Percentiles rank a stretch among this genome's conserved stretches.
phyloP scores from a whole-genome alignment of 768 basidiomycete genomes.

The Kwoniella mangroviensis region DNA sequence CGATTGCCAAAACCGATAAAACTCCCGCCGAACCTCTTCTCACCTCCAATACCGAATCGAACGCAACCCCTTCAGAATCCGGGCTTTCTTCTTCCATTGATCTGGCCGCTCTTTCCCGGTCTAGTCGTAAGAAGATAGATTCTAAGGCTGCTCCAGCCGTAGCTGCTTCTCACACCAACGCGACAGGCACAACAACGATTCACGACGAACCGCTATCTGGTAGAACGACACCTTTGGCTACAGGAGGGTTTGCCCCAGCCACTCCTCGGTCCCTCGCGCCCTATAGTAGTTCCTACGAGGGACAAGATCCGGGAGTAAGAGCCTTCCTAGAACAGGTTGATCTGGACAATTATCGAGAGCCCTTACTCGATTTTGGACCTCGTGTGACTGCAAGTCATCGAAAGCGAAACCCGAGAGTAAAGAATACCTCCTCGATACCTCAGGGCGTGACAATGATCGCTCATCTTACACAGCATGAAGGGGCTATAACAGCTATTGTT shows the following conservation, averaged over 20 bases:
- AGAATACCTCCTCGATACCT: conserved; percentile 60
- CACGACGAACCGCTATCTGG: conserved; percentile 70
- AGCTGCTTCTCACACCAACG: conserved; percentile 76
- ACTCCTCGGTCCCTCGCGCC: conserved; percentile 29
- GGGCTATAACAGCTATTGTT: conserved; percentile 75
- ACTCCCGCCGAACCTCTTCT: conserved; percentile 1
- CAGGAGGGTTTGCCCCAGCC: conserved; percentile 17
- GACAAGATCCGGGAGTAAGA: conserved; percentile 85
- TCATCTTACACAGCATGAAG: conserved; percentile 81
- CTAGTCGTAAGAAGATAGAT: conserved; percentile 62
- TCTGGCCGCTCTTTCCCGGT: conserved; percentile 52
- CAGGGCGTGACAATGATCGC: conserved; percentile 81
- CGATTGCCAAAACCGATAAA: conserved; percentile 16
- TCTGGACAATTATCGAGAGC: conserved; percentile 77
- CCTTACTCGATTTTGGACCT: conserved; percentile 90
- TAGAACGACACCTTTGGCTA: conserved; percentile 67
- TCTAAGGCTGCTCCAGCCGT: conserved; percentile 88
- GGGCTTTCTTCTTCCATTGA: conserved; percentile 64
- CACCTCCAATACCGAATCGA: conserved; percentile 15
- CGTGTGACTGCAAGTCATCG: conserved; percentile 76
- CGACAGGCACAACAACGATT: conserved; percentile 75
- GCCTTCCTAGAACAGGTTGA: conserved; percentile 88
- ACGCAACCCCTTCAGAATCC: conserved; percentile 77
- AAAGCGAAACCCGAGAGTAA: conserved; percentile 58
- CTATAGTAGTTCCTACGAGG: conserved; percentile 65